These are phyloP conservation scores for Cochlearia excelsa DNA, from an alignment of 345 rosid genomes.

Conservation along the genomic window DNA sequence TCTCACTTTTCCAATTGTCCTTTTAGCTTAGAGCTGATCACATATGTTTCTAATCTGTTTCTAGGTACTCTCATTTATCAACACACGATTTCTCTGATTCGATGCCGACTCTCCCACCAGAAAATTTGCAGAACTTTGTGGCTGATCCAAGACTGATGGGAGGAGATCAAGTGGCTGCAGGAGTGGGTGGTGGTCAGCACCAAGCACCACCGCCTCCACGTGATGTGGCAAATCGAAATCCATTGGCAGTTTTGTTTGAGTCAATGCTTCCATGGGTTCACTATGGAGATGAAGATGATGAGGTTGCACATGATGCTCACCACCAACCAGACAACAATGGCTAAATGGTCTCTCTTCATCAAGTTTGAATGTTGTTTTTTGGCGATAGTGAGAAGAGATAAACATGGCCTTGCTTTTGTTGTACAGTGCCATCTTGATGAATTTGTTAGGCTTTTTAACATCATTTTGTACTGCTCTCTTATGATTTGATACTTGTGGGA, in stretches of 20 bases:
- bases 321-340: conserved; percentile 45
- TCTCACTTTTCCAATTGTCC: neutral
- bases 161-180: conserved; percentile 39
- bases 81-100: conserved; percentile 77
- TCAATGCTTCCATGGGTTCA: conserved; percentile 80
- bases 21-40: conserved; percentile 22
- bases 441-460: conserved; percentile 9
- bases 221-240: conserved; percentile 54
- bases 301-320: conserved; percentile 22
- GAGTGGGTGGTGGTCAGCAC: conserved; percentile 27
- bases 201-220: conserved; percentile 40
- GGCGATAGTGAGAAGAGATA: neutral
- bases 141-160: conserved; percentile 57
- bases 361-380: neutral
- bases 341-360: conserved; percentile 5
- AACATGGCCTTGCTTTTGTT: conserved; percentile 19
- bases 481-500: neutral
- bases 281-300: conserved; percentile 41
- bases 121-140: conserved; percentile 72
- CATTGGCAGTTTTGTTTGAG: conserved; percentile 62
- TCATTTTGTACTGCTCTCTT: neutral
- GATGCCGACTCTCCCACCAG: conserved; percentile 72
- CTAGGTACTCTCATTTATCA: conserved; percentile 61
- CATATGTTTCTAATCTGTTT: neutral
- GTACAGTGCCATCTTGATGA: conserved; percentile 23